Evolutionary conservation across 2,329 filamentous ascomycete species (phyloP), one percentile per base, ranked within the genome.

Genomic region (Waltergamsia citrina): DNA sequence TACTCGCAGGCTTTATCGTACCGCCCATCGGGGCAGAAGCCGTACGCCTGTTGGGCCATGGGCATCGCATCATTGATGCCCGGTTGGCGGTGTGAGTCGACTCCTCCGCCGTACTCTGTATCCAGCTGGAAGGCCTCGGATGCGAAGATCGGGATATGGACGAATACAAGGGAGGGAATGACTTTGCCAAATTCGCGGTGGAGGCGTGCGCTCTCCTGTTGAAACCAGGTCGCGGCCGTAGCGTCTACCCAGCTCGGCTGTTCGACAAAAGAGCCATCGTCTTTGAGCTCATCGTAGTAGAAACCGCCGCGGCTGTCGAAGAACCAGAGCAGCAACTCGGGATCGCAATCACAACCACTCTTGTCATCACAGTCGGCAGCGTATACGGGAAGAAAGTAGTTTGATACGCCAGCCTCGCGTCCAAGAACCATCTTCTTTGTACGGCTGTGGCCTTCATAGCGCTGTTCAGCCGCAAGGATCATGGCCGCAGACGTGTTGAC

Each of bases 301-400:
- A 60, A 59, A 7, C 77, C 77, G 23, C 78, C 78, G 12, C 71
- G 63, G 36, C 65, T 72, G 46, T 85, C 81, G 44, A 86, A 84
- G 56, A 85, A 85, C 77, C 79, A 86, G 2, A 86, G 58, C 1
- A 85, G 46, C 21, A 68, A 42, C 30, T 57, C 56, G 0, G 64
- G 62, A 2, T 43, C 38, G 37, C 63, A 67, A 4, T 37, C 36
- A 10, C 8, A 8, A 6, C 15, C 19, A 3, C 11, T 12, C 22
- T 38, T 37, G 4, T 44, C 37, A 7, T 37, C 41, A 39, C 64
- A 67, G 6, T 50, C 41, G 4, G 47, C 36, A 0, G 54, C 45
- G 23, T 63, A 65, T 1, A 71, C 61, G 1, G 63, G 60, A 1
- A 70, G 48, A 38, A 64, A 60, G 45, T 68, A 69, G 32, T 71